A percentile compares a stretch with the other conserved stretches of the same genome.
These are phyloP conservation scores for Cadophora gregata DNA, from an alignment of 2,329 filamentous ascomycete species.

Conservation along the genomic window DNA sequence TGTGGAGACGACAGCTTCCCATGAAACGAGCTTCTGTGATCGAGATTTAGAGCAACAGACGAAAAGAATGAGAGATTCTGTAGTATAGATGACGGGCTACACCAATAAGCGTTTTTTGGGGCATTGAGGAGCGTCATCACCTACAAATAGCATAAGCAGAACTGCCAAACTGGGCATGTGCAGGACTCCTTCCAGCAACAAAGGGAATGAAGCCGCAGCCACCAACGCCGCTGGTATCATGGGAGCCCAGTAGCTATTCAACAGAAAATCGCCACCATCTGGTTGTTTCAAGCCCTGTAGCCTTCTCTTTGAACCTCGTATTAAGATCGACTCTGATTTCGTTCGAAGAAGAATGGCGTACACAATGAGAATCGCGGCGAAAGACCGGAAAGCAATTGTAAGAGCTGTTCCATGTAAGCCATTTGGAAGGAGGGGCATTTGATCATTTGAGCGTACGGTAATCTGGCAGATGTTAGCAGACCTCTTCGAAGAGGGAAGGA, in stretches of 20 bases:
- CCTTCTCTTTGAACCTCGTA: slow-evolving; percentile 6
- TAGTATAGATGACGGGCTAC: slow-evolving; percentile 36
- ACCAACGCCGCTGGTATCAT: slow-evolving; percentile 35
- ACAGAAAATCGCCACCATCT: slow-evolving; percentile 18
- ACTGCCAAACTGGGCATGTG: slow-evolving; percentile 41
- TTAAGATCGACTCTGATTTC: slow-evolving; percentile 13
- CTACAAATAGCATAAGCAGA: slow-evolving; percentile 40
- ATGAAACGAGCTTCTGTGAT: slow-evolving; percentile 26
- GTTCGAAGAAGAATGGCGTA: slow-evolving; percentile 27
- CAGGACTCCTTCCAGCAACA: slow-evolving; percentile 37
- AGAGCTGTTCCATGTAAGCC: slow-evolving; percentile 28
- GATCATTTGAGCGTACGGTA: slow-evolving; percentile 30
- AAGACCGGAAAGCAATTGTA: slow-evolving; percentile 34
- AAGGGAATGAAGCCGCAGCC: slow-evolving; percentile 36
- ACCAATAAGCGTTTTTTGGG: slow-evolving; percentile 9
- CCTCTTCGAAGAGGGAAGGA: background rate
- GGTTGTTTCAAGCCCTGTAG: slow-evolving; percentile 27
- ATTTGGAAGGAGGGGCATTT: background rate
- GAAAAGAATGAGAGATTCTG: slow-evolving; percentile 35
- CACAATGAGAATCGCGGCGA: slow-evolving; percentile 22
- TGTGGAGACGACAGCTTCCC: slow-evolving; percentile 29
- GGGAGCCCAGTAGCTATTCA: slow-evolving; percentile 24
- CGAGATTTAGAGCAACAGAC: slow-evolving; percentile 28
- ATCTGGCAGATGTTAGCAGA: slow-evolving; percentile 31
- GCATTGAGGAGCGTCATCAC: slow-evolving; percentile 26